These are phyloP conservation scores for Puccinia brachypodii DNA, from an alignment of 1,284 basidiomycete genomes.

Conservation along the genomic window DNA sequence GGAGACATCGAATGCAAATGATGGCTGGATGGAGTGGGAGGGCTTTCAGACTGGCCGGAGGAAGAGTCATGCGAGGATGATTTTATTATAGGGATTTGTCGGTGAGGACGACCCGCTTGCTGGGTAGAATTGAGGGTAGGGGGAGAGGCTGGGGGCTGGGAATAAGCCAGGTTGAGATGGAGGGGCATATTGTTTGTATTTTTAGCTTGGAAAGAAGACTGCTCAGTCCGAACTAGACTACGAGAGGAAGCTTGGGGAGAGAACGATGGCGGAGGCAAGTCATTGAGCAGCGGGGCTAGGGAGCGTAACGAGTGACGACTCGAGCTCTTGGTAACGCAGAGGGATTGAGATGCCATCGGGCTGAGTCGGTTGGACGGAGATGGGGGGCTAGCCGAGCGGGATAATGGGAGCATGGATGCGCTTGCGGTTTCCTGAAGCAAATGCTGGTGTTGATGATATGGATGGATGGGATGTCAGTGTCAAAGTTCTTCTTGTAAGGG, in stretches of 20 bases:
- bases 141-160: constrained; percentile 3
- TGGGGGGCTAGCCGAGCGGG: neutral
- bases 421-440: neutral
- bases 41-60: neutral
- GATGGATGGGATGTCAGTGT: neutral
- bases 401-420: neutral
- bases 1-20: neutral
- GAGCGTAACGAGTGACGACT: constrained; percentile 1
- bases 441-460: too few relatives aligned
- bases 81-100: constrained; percentile 5
- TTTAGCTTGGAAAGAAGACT: neutral
- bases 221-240: too few relatives aligned
- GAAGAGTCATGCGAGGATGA: constrained; percentile 13
- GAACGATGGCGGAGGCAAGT: constrained; percentile 1
- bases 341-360: constrained; percentile 1
- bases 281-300: constrained; percentile 16
- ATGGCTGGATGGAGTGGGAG: neutral
- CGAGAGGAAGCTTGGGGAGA: neutral
- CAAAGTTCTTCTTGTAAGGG: neutral
- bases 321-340: neutral
- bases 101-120: neutral
- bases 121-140: neutral
- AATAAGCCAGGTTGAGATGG: neutral
- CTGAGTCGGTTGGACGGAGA: neutral
- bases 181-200: neutral